Conservation (phyloP, 495 filamentous ascomycete genomes). For the Hapsidospora chrysogenum region DNA sequence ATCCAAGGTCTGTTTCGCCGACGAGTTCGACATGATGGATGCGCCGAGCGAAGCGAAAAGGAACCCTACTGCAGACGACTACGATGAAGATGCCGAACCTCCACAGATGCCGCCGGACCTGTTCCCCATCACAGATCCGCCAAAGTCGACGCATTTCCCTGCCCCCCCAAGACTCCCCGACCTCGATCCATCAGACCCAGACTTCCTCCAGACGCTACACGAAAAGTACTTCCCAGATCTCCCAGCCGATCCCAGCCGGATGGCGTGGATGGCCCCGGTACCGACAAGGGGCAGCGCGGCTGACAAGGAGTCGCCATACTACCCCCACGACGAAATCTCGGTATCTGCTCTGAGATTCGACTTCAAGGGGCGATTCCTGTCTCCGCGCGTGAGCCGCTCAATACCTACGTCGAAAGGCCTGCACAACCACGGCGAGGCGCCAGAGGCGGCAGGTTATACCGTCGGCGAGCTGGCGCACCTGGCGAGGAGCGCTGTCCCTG, state of each 20-base stretch:
- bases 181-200: constrained; percentile 65
- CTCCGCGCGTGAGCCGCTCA: constrained; percentile 51
- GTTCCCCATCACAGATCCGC: constrained; percentile 40
- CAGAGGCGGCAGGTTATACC: constrained; percentile 88
- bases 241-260: constrained; percentile 62
- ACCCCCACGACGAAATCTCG: constrained; percentile 58
- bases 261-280: constrained; percentile 77
- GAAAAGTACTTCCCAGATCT: constrained; percentile 83
- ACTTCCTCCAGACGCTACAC: constrained; percentile 74
- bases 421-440: constrained; percentile 88
- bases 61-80: constrained; percentile 1
- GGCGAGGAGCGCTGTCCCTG: constrained; percentile 63
- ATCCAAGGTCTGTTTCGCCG: background rate
- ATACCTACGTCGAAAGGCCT: constrained; percentile 63
- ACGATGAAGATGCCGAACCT: constrained; percentile 11
- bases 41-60: constrained; percentile 3
- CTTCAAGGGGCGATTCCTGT: constrained; percentile 60
- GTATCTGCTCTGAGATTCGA: constrained; percentile 74
- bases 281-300: constrained; percentile 35
- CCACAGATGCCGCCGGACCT: constrained; percentile 27
- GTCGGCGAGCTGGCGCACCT: constrained; percentile 74
- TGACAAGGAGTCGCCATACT: constrained; percentile 58
- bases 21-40: constrained; percentile 7
- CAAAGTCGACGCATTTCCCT: constrained; percentile 21
- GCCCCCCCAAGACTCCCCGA: constrained; percentile 29